Base-by-base conservation (phyloP, 768 basidiomycete genomes). In the Lactarius akahatsu region DNA sequence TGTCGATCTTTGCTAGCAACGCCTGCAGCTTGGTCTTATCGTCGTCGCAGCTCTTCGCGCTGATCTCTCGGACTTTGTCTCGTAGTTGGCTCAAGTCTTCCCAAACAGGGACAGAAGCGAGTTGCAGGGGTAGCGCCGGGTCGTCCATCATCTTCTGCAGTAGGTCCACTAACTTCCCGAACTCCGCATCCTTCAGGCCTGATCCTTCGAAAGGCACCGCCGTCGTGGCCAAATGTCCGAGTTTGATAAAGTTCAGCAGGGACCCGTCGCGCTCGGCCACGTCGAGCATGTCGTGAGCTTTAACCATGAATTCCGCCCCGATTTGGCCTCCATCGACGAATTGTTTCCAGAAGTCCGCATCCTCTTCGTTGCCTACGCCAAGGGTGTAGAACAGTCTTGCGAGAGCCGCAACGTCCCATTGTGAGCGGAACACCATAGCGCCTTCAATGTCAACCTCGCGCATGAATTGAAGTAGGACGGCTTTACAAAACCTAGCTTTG, bases 341-440 rank as follows among this genome's bases (percentile, higher is more conserved):
- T 30, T 57, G 41, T 13, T 10, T 36, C 65, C 61, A 58, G 18
- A 58, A 62, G 16, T 58, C 30, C 15, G 36, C 28, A 26, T 57
- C 56, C 1, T 40, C 38, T 28, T 30, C 26, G 16, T 43, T 30
- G 1, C 57, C 61, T 9, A 57, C n/a, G 1, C 55, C 43, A n/a
- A 66, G 36, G 9, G 45, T 50, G 18, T 13, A 57, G 45, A 66
- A 34, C 4, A 66, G 20, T 26, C 56, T 57, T 40, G 56, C 60
- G 45, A 66, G 61, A 32, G 56, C 61, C 20, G 56, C 45, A 23
- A 62, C 16, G 38, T 66, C 65, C 65, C 65, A 66, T 30, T 45
- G 45, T 4, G 65, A 62, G 7, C 32, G 60, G 47, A 62, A 41
- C 4, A 34, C n/a, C 47, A 62, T 16, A 10, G 61, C 26, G n/a